phyloP scores from a whole-genome alignment of 306 rosid species.

The Vigna angularis region DNA sequence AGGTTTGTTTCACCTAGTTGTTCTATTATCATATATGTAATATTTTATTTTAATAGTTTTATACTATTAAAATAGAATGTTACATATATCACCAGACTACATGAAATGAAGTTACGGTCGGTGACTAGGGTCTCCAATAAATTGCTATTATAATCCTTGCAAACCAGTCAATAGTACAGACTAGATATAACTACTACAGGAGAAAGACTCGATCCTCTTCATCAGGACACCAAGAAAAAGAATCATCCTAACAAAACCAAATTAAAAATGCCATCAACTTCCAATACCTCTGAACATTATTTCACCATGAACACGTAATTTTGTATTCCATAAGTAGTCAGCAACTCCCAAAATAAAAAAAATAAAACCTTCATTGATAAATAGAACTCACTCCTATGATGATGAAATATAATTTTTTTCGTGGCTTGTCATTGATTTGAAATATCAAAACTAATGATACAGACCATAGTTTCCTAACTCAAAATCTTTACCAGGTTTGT shows the following conservation, averaged over 20 bases:
- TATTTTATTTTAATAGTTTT: too few relatives aligned
- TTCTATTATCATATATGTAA: too few relatives aligned
- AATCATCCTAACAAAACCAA: conserved; percentile 26
- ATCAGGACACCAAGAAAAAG: neutral
- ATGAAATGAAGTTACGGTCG: neutral
- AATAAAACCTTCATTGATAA: neutral
- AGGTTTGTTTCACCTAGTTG: too few relatives aligned
- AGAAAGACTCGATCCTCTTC: neutral
- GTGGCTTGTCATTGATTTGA: neutral
- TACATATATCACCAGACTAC: neutral
- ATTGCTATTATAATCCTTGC: neutral
- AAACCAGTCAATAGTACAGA: conserved; percentile 18
- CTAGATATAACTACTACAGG: neutral
- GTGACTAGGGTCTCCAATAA: conserved; percentile 13
- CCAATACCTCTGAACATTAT: neutral
- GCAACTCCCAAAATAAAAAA: neutral
- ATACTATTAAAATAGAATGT: too few relatives aligned
- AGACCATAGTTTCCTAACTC: neutral
- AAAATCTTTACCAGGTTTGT: neutral
- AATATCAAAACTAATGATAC: neutral
- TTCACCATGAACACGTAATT: neutral
- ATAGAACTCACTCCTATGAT: neutral
- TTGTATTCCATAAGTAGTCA: conserved; percentile 2
- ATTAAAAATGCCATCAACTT: neutral
- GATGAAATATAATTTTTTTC: neutral